phyloP scores from a whole-genome alignment of 345 rosid species.

The Mangifera indica region DNA sequence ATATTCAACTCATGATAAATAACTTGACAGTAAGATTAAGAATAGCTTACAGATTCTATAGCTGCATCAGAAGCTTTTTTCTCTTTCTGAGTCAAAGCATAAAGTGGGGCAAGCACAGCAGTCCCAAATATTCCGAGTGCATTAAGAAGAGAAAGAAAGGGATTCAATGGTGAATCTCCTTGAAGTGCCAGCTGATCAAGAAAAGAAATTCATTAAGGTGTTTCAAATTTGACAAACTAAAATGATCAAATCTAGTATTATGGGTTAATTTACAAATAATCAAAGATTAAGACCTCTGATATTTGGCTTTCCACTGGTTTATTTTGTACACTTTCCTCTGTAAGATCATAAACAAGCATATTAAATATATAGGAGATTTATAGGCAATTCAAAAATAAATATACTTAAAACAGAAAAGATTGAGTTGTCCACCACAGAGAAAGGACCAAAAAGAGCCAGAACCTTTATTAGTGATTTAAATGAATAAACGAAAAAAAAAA shows the following conservation, averaged over 20 bases:
- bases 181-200: conserved; percentile 42
- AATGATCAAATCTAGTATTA: neutral
- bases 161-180: conserved; percentile 46
- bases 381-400: neutral
- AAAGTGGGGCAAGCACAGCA: conserved; percentile 83
- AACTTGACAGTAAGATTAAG: conserved; percentile 13
- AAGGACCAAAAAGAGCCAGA: neutral
- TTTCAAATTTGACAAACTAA: conserved; percentile 6
- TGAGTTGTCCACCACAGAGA: neutral
- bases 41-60: conserved; percentile 63
- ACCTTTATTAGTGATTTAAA: neutral
- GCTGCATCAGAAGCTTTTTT: conserved; percentile 48
- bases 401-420: neutral
- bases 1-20: neutral
- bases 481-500: neutral
- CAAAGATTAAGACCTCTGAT: conserved; percentile 50
- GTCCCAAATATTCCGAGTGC: conserved; percentile 72
- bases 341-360: conserved; percentile 26
- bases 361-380: conserved; percentile 14
- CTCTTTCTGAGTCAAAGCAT: conserved; percentile 68
- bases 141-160: conserved; percentile 65
- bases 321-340: conserved; percentile 48
- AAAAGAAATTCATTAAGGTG: conserved; percentile 13
- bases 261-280: conserved; percentile 22
- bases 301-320: conserved; percentile 34